Conservation (phyloP, 116 monocot genomes). For the Zostera marina region DNA sequence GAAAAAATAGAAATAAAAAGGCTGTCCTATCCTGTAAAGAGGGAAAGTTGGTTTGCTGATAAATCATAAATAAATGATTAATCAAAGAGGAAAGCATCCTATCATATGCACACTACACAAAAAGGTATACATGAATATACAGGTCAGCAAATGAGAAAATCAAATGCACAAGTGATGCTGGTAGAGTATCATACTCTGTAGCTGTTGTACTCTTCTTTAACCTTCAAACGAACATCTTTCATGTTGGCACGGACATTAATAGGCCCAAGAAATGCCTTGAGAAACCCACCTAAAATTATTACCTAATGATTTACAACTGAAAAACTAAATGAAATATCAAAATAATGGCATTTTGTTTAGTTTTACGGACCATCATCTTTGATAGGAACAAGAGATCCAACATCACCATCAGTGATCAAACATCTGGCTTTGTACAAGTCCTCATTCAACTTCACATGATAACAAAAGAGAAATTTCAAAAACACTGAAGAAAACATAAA, state of each 20-base stretch:
- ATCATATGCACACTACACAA: too few relatives aligned
- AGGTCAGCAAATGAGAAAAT: too few relatives aligned
- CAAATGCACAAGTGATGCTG: neutral
- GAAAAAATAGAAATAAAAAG: slow-evolving; percentile 50
- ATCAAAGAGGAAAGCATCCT: neutral
- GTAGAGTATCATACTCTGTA: slow-evolving; percentile 41
- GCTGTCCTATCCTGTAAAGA: slow-evolving; percentile 51
- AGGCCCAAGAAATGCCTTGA: slow-evolving; percentile 91
- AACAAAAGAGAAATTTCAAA: neutral
- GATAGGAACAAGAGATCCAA: slow-evolving; percentile 60
- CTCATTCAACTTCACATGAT: slow-evolving; percentile 36
- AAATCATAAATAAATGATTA: neutral
- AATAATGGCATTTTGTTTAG: neutral
- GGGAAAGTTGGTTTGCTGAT: neutral
- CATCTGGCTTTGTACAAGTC: slow-evolving; percentile 47
- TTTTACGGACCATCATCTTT: slow-evolving; percentile 41
- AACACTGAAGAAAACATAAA: neutral
- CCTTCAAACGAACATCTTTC: slow-evolving; percentile 87
- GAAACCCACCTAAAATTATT: slow-evolving; percentile 36
- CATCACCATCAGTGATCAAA: slow-evolving; percentile 56
- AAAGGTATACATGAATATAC: too few relatives aligned
- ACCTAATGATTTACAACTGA: neutral
- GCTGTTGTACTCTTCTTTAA: slow-evolving; percentile 96
- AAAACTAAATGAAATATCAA: neutral
- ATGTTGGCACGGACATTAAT: slow-evolving; percentile 59